Conservation (phyloP, 176 grass and related monocot genomes). For the Triticum aestivum region DNA sequence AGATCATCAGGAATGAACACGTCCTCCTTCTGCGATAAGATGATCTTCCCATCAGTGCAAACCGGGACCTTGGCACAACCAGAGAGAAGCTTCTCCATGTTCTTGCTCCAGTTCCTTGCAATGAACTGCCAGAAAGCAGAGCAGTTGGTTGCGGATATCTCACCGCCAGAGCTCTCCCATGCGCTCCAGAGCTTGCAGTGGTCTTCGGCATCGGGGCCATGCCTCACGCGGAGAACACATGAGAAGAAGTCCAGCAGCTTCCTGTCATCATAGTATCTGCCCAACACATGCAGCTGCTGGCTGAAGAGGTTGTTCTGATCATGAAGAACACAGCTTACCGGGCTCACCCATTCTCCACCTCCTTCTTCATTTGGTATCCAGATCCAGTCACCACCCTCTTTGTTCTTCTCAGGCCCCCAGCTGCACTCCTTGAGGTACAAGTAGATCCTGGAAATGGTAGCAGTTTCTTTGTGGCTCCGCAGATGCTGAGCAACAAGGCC, state of each 20-base stretch:
- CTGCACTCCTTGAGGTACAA: too few species aligned
- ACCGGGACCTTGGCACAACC: conserved; percentile 48
- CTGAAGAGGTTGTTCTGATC: conserved; percentile 49
- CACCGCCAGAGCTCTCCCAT: conserved; percentile 44
- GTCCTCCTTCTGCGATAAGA: conserved; percentile 41
- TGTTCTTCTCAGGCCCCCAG: conserved; percentile 27
- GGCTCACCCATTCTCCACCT: conserved; percentile 54
- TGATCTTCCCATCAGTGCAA: conserved; percentile 23
- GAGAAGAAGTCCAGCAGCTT: conserved; percentile 52
- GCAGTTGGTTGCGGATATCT: conserved; percentile 36
- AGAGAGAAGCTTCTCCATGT: conserved; percentile 24
- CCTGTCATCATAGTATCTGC: conserved; percentile 51
- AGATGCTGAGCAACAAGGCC: too few species aligned
- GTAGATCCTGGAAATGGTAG: too few species aligned
- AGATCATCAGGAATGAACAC: conserved; percentile 73
- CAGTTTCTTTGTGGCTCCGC: too few species aligned
- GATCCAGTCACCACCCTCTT: conserved; percentile 31
- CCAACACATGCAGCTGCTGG: conserved; percentile 45
- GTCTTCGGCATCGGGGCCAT: conserved; percentile 36
- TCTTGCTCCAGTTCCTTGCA: conserved; percentile 34
- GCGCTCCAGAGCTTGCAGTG: conserved; percentile 49
- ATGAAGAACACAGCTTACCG: conserved; percentile 40
- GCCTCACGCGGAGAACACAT: conserved; percentile 31
- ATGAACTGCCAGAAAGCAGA: conserved; percentile 59
- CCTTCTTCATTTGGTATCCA: conserved; percentile 46